Evolutionary conservation across 257 asterid species (phyloP).

Genomic region (Pogostemon cablin): DNA sequence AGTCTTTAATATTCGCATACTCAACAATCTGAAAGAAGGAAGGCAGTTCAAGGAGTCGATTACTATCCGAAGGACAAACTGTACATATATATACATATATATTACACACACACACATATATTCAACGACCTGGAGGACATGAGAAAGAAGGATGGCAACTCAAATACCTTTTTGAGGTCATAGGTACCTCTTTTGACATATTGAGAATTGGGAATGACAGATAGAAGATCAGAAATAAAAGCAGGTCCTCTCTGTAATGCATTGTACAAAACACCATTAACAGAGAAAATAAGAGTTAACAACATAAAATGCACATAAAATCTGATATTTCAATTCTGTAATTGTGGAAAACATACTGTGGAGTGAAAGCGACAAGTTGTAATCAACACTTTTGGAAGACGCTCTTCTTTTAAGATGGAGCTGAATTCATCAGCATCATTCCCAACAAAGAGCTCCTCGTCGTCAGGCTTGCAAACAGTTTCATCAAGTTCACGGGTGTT

Average conservation of each 20-base stretch:
- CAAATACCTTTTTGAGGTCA: slow-evolving; percentile 78
- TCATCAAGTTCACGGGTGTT: slow-evolving; percentile 90
- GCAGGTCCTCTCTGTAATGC: slow-evolving; percentile 90
- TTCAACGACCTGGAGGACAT: not conserved
- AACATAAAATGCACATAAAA: not conserved
- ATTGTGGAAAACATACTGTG: slow-evolving; percentile 50
- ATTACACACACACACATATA: no score
- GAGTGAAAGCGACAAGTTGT: slow-evolving; percentile 93
- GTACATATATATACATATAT: not conserved
- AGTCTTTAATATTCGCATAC: slow-evolving; percentile 75
- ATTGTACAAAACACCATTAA: slow-evolving; percentile 27
- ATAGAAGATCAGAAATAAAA: slow-evolving; percentile 66
- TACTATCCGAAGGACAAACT: not conserved
- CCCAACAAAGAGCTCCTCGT: slow-evolving; percentile 86
- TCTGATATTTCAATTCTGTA: not conserved
- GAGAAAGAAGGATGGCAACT: not conserved
- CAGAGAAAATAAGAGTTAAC: slow-evolving; percentile 2
- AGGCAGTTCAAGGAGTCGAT: slow-evolving; percentile 14
- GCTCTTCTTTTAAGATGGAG: slow-evolving; percentile 56
- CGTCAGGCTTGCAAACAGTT: slow-evolving; percentile 88
- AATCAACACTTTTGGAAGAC: slow-evolving; percentile 73
- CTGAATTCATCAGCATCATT: slow-evolving; percentile 93
- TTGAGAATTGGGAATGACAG: slow-evolving; percentile 84
- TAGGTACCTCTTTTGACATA: slow-evolving; percentile 90
- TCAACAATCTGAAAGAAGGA: slow-evolving; percentile 65